Percentiles rank a stretch among this genome's conserved stretches.
Evolutionary conservation across 805 yeast genomes (phyloP).

Genomic region (Hermanozyma aechmeae): DNA sequence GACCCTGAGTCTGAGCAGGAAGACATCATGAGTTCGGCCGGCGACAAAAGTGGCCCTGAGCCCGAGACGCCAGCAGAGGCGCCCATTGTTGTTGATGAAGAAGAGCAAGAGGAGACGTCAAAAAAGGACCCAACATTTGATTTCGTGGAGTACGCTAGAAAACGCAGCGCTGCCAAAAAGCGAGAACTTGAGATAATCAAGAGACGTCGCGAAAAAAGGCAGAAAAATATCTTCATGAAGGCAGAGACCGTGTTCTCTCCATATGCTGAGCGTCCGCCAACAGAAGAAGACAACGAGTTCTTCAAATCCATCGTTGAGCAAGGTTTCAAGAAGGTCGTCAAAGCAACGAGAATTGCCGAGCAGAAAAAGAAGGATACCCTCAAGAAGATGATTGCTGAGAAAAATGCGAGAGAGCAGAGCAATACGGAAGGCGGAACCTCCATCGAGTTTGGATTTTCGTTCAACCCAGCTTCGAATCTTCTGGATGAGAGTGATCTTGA

Average conservation of each 20-base stretch:
- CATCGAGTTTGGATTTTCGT: slow-evolving; percentile 23
- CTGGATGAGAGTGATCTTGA: slow-evolving; percentile 12
- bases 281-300: slow-evolving; percentile 13
- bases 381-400: slow-evolving; percentile 10
- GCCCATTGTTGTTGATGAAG: slow-evolving; percentile 1
- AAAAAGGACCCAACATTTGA: slow-evolving; percentile 29
- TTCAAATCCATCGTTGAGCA: slow-evolving; percentile 14
- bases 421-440: slow-evolving; percentile 12
- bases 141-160: slow-evolving; percentile 47
- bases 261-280: slow-evolving; percentile 17
- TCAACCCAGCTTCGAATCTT: slow-evolving; percentile 13
- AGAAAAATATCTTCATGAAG: slow-evolving; percentile 22
- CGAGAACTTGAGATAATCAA: slow-evolving; percentile 15
- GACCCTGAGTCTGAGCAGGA: slow-evolving; percentile 10
- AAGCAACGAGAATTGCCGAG: slow-evolving; percentile 21
- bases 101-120: background rate
- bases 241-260: slow-evolving; percentile 33
- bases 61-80: slow-evolving; percentile 1
- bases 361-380: slow-evolving; percentile 4
- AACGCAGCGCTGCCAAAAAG: slow-evolving; percentile 31
- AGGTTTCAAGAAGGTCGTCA: slow-evolving; percentile 23
- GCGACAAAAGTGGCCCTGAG: slow-evolving; percentile 1
- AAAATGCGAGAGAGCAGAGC: slow-evolving; percentile 16
- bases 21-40: slow-evolving; percentile 14
- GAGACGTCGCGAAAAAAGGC: slow-evolving; percentile 12